Evolutionary conservation across 2,329 filamentous ascomycete species (phyloP).

Genomic region (Curvularia lunata): DNA sequence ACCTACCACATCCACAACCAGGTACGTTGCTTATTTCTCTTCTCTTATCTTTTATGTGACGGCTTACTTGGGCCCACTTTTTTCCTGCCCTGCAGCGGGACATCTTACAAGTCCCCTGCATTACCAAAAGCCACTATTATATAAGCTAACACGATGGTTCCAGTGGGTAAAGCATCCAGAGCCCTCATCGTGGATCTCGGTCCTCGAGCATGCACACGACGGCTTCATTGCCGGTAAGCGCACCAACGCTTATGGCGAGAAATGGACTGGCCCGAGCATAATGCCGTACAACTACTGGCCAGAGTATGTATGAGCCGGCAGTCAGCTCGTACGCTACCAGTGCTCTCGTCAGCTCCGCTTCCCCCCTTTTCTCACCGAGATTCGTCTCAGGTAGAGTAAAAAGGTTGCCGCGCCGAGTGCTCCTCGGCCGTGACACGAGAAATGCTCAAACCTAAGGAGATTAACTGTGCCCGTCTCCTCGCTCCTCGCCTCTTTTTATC

Average conservation of each 20-base stretch:
- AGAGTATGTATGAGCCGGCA: conserved; percentile 54
- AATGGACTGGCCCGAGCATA: conserved; percentile 58
- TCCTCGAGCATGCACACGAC: conserved; percentile 61
- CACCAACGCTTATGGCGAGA: conserved; percentile 61
- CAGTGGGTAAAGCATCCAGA: conserved; percentile 64
- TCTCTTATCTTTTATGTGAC: neutral
- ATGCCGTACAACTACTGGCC: conserved; percentile 59
- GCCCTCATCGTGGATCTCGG: conserved; percentile 62
- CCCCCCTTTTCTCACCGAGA: conserved; percentile 10
- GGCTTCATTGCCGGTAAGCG: conserved; percentile 60
- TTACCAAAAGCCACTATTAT: conserved; percentile 6
- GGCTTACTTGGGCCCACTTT: neutral
- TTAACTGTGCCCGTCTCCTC: neutral
- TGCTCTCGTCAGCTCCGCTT: conserved; percentile 4
- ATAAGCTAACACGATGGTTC: conserved; percentile 26
- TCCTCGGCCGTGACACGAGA: neutral
- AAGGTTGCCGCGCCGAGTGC: conserved; percentile 31
- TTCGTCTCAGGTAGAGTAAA: conserved; percentile 15
- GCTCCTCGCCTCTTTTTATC: neutral
- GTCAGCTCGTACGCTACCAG: neutral
- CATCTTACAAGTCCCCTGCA: neutral
- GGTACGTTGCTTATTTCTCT: conserved; percentile 45
- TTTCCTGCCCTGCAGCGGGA: conserved; percentile 11
- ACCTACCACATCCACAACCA: conserved; percentile 66
- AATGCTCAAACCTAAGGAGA: neutral